These are phyloP conservation scores for Hypoxylon crocopeplum DNA, from an alignment of 495 filamentous ascomycete genomes.

Conservation along the genomic window DNA sequence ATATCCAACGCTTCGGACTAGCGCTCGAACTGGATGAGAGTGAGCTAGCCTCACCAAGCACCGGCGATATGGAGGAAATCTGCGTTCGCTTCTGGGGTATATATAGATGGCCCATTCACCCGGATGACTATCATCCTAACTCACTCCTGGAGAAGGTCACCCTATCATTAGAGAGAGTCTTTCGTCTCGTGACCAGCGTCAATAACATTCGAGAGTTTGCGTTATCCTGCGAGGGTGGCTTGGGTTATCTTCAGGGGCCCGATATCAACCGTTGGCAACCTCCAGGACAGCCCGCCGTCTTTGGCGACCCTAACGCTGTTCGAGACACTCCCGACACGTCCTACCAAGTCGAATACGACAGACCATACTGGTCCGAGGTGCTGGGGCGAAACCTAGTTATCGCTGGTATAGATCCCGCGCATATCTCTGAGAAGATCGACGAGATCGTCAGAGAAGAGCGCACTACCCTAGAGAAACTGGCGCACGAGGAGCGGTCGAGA, in stretches of 20 bases:
- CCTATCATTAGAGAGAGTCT: slow-evolving; percentile 59
- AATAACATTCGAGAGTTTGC: slow-evolving; percentile 55
- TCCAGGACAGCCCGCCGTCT: not conserved
- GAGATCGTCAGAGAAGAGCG: not conserved
- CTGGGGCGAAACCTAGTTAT: slow-evolving; percentile 34
- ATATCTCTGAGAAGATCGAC: not conserved
- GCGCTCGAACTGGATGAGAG: slow-evolving; percentile 60
- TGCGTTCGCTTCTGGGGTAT: slow-evolving; percentile 56
- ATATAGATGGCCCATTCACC: slow-evolving; percentile 58
- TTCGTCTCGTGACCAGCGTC: slow-evolving; percentile 52
- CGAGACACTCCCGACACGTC: not conserved
- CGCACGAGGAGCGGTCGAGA: slow-evolving; percentile 1
- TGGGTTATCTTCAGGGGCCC: slow-evolving; percentile 59
- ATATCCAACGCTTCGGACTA: slow-evolving; percentile 60
- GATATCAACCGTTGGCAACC: slow-evolving; percentile 24
- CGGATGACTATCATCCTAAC: slow-evolving; percentile 9
- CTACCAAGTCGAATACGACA: not conserved
- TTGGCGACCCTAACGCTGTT: not conserved
- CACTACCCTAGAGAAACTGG: not conserved
- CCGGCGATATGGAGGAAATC: not conserved
- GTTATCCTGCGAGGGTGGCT: slow-evolving; percentile 60
- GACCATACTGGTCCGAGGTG: slow-evolving; percentile 9
- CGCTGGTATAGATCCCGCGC: not conserved
- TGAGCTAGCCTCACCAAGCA: slow-evolving; percentile 39
- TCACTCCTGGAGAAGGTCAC: slow-evolving; percentile 53